Base-by-base conservation (phyloP, 192 early-diverging fungal species). In the Podila epigama region DNA sequence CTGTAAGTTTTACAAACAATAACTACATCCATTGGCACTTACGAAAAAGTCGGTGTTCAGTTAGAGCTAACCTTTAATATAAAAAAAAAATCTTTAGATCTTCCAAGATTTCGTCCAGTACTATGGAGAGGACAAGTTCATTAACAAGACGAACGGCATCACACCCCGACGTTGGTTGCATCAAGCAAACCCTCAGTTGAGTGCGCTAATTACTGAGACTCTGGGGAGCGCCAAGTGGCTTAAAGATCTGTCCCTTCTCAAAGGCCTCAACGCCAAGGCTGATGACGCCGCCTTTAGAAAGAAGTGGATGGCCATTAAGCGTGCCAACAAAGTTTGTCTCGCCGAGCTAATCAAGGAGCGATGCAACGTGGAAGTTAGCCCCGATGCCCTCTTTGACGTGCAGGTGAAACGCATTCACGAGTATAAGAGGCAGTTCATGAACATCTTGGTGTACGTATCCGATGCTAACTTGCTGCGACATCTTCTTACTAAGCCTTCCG, bases 391-490 rank as follows among this genome's bases (percentile, higher is more conserved):
- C 67, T 99, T 99, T 83, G 97, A 99, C 81, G 88, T 97, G 60
- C 97, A 96, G 81, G 95, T 95, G 77, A 99, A 97, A 87, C 93
- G 97, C 84, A 93, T 98, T 69, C 97, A 99, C 81, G 97, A 98
- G 85, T 99, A 98, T 85, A 98, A 99, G 87, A 92, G 97, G 66
- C 97, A 99, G 88, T 96, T 95, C 81, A 94, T 99, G 93, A 99
- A 99, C 83, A 97, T 99, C 64, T 81, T 98, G 22, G 84, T 87
- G 82, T 84, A 79, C 50, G 80, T 50, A 10, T 60, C 16, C 53
- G 1, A 39, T 16, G 44, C 44, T 48, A 48, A 5, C 25, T 54
- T 20, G 5, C 20, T 25, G 29, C 5, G 42, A 13, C 32, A 35
- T 29, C 9, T 9, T 50, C 44, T 48, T 48, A 16, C 22, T 28